These are phyloP conservation scores for Mycotypha africana DNA, from an alignment of 371 early-diverging fungal genomes.

Conservation along the genomic window DNA sequence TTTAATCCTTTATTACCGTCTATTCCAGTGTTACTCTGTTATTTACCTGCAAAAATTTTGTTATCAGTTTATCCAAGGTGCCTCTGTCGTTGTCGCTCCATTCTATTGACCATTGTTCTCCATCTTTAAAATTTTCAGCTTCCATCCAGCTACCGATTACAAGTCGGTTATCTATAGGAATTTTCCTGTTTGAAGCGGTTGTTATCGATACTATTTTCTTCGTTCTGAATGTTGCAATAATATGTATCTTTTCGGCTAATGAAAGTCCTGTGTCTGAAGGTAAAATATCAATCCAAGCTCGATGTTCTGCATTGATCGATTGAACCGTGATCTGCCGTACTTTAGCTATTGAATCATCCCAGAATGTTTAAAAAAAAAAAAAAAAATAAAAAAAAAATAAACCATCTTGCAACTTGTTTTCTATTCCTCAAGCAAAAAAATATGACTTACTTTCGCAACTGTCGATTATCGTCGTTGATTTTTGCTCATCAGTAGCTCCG, in stretches of 20 bases:
- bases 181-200: slow-evolving; percentile 28
- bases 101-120: slow-evolving; percentile 39
- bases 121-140: slow-evolving; percentile 33
- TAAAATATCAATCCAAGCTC: slow-evolving; percentile 42
- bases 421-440: too few species aligned
- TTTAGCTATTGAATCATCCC: slow-evolving; percentile 12
- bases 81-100: slow-evolving; percentile 36
- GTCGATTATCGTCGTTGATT: too few species aligned
- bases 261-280: slow-evolving; percentile 42
- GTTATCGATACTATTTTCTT: slow-evolving; percentile 38
- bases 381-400: neutral
- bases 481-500: too few species aligned
- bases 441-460: too few species aligned
- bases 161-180: slow-evolving; percentile 31
- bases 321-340: slow-evolving; percentile 43
- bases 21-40: too few species aligned
- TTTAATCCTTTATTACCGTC: too few species aligned
- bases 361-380: neutral
- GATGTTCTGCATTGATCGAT: slow-evolving; percentile 39
- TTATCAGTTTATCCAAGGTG: slow-evolving; percentile 27
- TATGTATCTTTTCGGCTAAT: slow-evolving; percentile 40
- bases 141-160: slow-evolving; percentile 41
- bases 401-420: neutral
- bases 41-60: slow-evolving; percentile 33
- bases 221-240: slow-evolving; percentile 44